Evolutionary conservation across 495 filamentous ascomycete species (phyloP).

Genomic region (Ascobolus immersus): DNA sequence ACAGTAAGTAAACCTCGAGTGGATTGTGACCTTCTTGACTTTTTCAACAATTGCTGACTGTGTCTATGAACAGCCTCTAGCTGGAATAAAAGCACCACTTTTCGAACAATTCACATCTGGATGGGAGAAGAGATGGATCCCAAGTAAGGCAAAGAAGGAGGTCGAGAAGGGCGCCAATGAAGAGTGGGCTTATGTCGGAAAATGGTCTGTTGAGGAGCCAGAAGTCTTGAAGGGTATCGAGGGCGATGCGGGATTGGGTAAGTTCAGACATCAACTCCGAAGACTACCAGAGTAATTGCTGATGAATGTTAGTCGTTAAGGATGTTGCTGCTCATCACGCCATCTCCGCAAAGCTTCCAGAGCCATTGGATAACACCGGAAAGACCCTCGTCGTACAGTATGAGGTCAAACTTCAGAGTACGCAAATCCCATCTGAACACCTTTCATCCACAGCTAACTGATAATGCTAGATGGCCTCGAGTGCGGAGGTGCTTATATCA

Average conservation of each 20-base stretch:
- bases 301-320: slow-evolving; percentile 45
- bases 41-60: slow-evolving; percentile 9
- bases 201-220: slow-evolving; percentile 94
- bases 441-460: slow-evolving; percentile 8
- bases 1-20: slow-evolving; percentile 36
- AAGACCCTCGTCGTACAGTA: slow-evolving; percentile 96
- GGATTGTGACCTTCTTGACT: background rate
- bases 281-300: slow-evolving; percentile 1
- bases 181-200: slow-evolving; percentile 93
- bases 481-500: slow-evolving; percentile 97
- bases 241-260: slow-evolving; percentile 66
- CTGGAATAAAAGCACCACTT: slow-evolving; percentile 72
- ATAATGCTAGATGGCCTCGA: slow-evolving; percentile 52
- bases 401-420: slow-evolving; percentile 97
- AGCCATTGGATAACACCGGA: slow-evolving; percentile 88
- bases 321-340: slow-evolving; percentile 92
- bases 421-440: slow-evolving; percentile 16
- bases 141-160: slow-evolving; percentile 80
- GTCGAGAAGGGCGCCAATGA: slow-evolving; percentile 53
- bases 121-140: slow-evolving; percentile 80
- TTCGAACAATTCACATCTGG: slow-evolving; percentile 93
- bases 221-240: slow-evolving; percentile 77
- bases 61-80: slow-evolving; percentile 33
- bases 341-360: slow-evolving; percentile 95
- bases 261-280: background rate